These are phyloP conservation scores for Huntiella savannae DNA, from an alignment of 2,329 filamentous ascomycete species.

Conservation along the genomic window DNA sequence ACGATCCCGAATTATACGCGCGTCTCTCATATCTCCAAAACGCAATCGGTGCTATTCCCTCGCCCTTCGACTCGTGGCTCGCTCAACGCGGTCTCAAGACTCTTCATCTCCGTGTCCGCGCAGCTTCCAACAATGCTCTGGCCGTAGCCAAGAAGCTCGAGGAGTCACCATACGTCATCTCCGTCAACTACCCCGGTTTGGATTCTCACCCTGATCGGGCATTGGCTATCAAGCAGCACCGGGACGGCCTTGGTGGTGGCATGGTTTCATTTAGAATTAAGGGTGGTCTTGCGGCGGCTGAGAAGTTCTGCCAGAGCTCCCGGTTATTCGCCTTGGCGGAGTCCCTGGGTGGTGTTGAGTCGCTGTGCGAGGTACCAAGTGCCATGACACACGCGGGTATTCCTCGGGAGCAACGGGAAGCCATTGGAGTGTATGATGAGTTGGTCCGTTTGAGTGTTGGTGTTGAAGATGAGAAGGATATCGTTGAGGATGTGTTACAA, in stretches of 20 bases:
- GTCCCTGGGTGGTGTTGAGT: constrained; percentile 81
- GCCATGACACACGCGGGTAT: constrained; percentile 97
- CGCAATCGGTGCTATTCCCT: constrained; percentile 87
- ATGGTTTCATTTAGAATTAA: constrained; percentile 95
- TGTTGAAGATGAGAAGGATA: constrained; percentile 74
- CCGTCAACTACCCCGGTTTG: constrained; percentile 90
- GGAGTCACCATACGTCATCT: constrained; percentile 59
- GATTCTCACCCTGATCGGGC: constrained; percentile 69
- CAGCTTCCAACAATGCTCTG: constrained; percentile 66
- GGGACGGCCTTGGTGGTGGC: constrained; percentile 81
- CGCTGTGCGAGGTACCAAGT: constrained; percentile 74
- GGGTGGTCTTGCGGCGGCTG: constrained; percentile 68
- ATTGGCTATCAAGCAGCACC: constrained; percentile 80
- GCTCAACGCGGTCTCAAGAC: constrained; percentile 95
- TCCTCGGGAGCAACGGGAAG: constrained; percentile 73
- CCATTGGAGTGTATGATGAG: constrained; percentile 86
- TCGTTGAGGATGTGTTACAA: constrained; percentile 63
- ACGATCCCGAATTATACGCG: constrained; percentile 58
- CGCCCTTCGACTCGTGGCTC: constrained; percentile 93
- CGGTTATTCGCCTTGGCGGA: constrained; percentile 87
- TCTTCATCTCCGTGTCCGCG: constrained; percentile 74
- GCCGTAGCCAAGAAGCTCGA: constrained; percentile 60
- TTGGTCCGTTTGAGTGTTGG: constrained; percentile 85
- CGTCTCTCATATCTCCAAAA: constrained; percentile 86
- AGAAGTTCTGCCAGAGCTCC: constrained; percentile 79